phyloP scores from a whole-genome alignment of 2,329 filamentous ascomycete species.

The Venturia carpophila region DNA sequence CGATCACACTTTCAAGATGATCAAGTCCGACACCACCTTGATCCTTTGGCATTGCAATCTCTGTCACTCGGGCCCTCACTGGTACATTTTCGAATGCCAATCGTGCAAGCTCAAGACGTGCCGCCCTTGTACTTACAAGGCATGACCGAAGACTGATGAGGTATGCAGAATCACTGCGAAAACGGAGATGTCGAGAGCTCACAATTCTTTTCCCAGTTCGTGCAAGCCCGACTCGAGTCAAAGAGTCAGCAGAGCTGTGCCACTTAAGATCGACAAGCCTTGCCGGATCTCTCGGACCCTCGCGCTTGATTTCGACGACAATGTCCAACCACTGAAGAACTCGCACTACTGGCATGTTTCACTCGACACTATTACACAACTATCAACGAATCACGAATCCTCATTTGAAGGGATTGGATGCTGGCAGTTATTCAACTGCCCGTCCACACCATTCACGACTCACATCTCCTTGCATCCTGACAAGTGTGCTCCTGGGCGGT shows the following conservation, averaged over 20 bases:
- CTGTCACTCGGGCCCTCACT: constrained; percentile 44
- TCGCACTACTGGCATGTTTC: neutral
- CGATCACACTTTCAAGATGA: constrained; percentile 42
- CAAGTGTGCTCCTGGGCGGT: neutral
- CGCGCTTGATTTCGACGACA: neutral
- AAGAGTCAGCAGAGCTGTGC: constrained; percentile 25
- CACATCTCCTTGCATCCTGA: constrained; percentile 8
- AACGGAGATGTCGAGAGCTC: constrained; percentile 20
- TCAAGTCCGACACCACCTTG: constrained; percentile 45
- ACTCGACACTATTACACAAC: neutral
- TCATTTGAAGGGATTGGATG: neutral
- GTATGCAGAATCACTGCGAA: constrained; percentile 26
- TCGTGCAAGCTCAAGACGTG: constrained; percentile 46
- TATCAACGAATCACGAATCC: neutral
- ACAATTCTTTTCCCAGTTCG: constrained; percentile 21
- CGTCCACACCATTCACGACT: neutral
- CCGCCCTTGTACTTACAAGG: constrained; percentile 39
- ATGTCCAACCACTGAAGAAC: neutral
- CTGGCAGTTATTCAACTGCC: neutral
- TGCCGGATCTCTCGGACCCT: constrained; percentile 19
- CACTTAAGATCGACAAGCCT: constrained; percentile 27
- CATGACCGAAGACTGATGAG: constrained; percentile 28
- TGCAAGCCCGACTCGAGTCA: constrained; percentile 29
- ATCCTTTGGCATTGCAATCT: constrained; percentile 46
- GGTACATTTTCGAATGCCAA: constrained; percentile 44